Conservation (phyloP, 768 basidiomycete species). For the Mycena leptocephala region DNA sequence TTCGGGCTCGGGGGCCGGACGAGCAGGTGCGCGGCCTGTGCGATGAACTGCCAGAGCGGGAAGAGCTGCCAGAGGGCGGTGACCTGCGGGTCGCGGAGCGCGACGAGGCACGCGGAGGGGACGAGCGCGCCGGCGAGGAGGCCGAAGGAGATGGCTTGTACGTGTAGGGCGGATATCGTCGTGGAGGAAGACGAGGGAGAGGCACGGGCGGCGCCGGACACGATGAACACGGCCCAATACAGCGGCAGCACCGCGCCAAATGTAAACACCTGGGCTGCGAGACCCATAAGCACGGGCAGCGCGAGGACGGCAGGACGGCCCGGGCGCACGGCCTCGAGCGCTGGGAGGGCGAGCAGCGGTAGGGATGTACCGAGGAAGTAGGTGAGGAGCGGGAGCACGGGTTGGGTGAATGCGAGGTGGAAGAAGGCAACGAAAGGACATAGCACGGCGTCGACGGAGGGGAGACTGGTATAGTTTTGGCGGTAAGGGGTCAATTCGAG, state of each 20-base stretch:
- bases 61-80: slow-evolving; percentile 72
- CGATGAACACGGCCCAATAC: slow-evolving; percentile 64
- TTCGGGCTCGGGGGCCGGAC: slow-evolving; percentile 43
- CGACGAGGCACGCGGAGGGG: slow-evolving; percentile 64
- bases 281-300: slow-evolving; percentile 58
- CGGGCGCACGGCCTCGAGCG: slow-evolving; percentile 61
- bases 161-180: slow-evolving; percentile 61
- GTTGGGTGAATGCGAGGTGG: slow-evolving; percentile 55
- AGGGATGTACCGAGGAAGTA: slow-evolving; percentile 56
- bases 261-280: slow-evolving; percentile 60
- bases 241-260: slow-evolving; percentile 62
- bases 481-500: slow-evolving; percentile 48
- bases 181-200: background rate
- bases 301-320: slow-evolving; percentile 54
- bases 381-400: slow-evolving; percentile 48
- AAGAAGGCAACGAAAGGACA: slow-evolving; percentile 67
- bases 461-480: slow-evolving; percentile 57
- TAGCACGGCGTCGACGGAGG: slow-evolving; percentile 54
- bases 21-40: slow-evolving; percentile 55
- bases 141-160: slow-evolving; percentile 69
- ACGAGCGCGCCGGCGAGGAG: slow-evolving; percentile 61
- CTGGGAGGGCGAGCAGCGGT: slow-evolving; percentile 59
- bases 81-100: slow-evolving; percentile 57
- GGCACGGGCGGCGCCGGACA: slow-evolving; percentile 49
- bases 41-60: slow-evolving; percentile 64